These are phyloP conservation scores for Malbranchea cinnamomea DNA, from an alignment of 2,329 filamentous ascomycete genomes.

Conservation along the genomic window DNA sequence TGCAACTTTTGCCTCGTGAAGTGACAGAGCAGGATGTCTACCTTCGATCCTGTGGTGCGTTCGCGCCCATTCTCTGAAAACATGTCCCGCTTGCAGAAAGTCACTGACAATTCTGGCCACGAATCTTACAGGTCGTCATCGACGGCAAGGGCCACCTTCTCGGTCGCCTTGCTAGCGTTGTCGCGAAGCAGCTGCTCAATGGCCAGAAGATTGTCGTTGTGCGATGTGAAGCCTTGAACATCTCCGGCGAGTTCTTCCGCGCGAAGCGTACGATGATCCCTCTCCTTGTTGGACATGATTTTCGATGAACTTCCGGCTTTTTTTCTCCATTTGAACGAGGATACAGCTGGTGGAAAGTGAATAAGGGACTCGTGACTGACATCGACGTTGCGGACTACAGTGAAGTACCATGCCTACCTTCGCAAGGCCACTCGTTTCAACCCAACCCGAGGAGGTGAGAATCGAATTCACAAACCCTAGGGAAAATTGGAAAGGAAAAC, in stretches of 20 bases:
- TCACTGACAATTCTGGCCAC: constrained; percentile 23
- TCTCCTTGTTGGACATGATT: constrained; percentile 9
- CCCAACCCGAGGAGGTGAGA: constrained; percentile 91
- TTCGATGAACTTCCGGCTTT: too few relatives aligned
- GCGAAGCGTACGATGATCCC: constrained; percentile 73
- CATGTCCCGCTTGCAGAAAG: constrained; percentile 2
- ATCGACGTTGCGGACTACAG: constrained; percentile 39
- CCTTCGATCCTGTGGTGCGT: constrained; percentile 52
- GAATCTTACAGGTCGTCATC: constrained; percentile 68
- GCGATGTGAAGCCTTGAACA: constrained; percentile 98
- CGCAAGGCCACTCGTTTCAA: constrained; percentile 99
- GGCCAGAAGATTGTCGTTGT: constrained; percentile 99
- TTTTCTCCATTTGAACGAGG: too few relatives aligned
- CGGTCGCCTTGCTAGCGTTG: constrained; percentile 93
- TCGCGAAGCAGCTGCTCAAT: constrained; percentile 97
- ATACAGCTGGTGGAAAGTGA: too few relatives aligned
- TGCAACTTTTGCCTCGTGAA: constrained; percentile 27
- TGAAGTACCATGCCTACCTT: constrained; percentile 99
- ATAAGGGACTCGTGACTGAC: constrained; percentile 40
- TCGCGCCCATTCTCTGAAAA: constrained; percentile 8
- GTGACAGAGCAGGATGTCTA: constrained; percentile 44
- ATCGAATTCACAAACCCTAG: constrained; percentile 10
- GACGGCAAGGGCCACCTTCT: constrained; percentile 99
- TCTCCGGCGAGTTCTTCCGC: constrained; percentile 99
- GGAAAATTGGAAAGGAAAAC: constrained; percentile 1